A percentile compares a stretch with the other conserved stretches of the same genome.
Evolutionary conservation across 352 stramenopile species (phyloP).

Genomic region (Blastocystis hominis): DNA sequence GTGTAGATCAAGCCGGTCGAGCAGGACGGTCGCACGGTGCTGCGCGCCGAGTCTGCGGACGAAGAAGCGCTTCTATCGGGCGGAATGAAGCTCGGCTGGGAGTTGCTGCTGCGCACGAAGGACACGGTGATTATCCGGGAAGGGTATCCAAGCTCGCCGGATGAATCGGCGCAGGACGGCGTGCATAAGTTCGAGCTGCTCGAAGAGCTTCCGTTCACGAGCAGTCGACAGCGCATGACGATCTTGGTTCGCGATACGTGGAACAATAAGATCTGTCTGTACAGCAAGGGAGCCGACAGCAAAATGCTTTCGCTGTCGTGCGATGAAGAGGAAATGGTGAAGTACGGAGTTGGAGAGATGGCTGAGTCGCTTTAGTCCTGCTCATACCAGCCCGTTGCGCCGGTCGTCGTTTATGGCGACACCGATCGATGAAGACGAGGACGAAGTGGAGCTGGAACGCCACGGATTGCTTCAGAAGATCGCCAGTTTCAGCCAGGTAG

Average conservation of each 20-base stretch:
- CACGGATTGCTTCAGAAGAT: neutral
- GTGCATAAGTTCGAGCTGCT: constrained; percentile 44
- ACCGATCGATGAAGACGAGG: neutral
- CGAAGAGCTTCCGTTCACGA: constrained; percentile 25
- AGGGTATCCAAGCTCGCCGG: neutral
- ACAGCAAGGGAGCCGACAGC: constrained; percentile 40
- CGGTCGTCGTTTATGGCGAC: neutral
- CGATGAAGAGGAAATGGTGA: neutral
- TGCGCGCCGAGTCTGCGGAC: constrained; percentile 40
- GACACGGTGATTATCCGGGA: constrained; percentile 31
- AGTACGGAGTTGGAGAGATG: neutral
- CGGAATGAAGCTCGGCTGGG: constrained; percentile 18
- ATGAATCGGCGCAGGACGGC: neutral
- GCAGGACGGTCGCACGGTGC: constrained; percentile 18
- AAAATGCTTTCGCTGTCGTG: constrained; percentile 29
- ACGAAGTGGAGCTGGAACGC: constrained; percentile 22
- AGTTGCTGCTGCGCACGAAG: constrained; percentile 35
- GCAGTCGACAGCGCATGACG: constrained; percentile 48
- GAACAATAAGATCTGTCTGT: constrained; percentile 41
- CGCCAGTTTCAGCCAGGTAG: neutral
- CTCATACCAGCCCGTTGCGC: neutral
- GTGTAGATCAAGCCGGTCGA: constrained; percentile 50
- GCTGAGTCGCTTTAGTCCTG: neutral
- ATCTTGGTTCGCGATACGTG: constrained; percentile 23
- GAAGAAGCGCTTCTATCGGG: constrained; percentile 28